Base-by-base conservation (phyloP, 768 basidiomycete genomes). In the Naganishia vaughanmartiniae region DNA sequence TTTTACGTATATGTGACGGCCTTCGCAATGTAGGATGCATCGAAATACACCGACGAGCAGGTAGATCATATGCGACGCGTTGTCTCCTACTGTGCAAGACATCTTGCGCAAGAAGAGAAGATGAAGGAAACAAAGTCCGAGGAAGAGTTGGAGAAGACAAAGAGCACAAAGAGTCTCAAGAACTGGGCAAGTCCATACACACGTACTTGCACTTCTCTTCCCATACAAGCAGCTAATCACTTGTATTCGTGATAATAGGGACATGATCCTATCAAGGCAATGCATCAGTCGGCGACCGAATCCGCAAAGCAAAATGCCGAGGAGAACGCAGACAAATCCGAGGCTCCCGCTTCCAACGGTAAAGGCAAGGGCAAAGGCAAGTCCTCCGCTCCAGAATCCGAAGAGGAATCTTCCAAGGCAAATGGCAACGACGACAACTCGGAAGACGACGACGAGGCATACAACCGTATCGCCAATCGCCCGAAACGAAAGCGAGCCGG, bases 101-200 rank as follows among this genome's bases (percentile, higher is more conserved):
- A 82, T 69, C 60, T 80, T 5, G 80, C 81, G 6, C 81, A 81
- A 71, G 65, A 84, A 78, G 54, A 85, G 74, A 28, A 87, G 73
- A 74, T 88, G 84, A 77, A 88, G 84, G 42, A 94, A 83, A 65
- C 89, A 85, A 75, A 96, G 82, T 12, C 88, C 86, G 30, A 86
- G 84, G 72, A 92, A 86, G 67, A 94, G 80, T 56, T 81, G 63
- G 76, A 77, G 60, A 70, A 79, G 73, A 77, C 74, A 26, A 81
- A 81, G 60, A 74, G 73, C 31, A 81, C 79, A 0, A 73, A 73
- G 65, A 79, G 79, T 73, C 55, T 80, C 57, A 80, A 78, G 75
- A 80, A 80, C 63, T 80, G 79, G 79, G 79, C 77, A 54, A 56
- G 77, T 73, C 36, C 14, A 9, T 45, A 34, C 31, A 21, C 46